Conservation (phyloP, 129 eudicot genomes). For the Saussurea involucrata region DNA sequence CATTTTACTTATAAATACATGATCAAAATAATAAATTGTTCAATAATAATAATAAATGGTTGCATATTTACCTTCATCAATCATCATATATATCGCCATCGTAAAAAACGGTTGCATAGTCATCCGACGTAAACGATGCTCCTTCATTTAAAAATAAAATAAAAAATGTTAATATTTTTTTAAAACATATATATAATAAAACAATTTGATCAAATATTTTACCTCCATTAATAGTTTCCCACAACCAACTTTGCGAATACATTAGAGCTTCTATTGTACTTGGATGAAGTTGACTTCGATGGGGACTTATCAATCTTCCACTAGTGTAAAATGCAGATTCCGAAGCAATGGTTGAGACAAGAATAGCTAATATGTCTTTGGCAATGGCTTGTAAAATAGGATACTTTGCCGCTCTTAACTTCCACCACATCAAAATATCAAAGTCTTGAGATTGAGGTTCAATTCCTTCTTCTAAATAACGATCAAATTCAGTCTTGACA, state of each 20-base stretch:
- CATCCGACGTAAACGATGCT: neutral
- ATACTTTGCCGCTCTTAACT: neutral
- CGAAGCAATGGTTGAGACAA: slow-evolving; percentile 6
- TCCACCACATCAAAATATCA: slow-evolving; percentile 22
- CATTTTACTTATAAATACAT: neutral
- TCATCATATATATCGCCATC: neutral
- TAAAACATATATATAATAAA: too few relatives aligned
- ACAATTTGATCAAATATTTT: too few relatives aligned
- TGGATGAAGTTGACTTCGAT: neutral
- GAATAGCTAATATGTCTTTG: slow-evolving; percentile 5
- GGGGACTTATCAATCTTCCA: neutral
- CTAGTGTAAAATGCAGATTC: neutral
- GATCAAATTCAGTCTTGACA: neutral
- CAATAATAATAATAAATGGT: too few relatives aligned
- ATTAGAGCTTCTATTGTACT: neutral
- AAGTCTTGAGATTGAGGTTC: neutral
- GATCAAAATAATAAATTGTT: neutral
- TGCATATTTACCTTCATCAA: neutral
- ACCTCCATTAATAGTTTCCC: neutral
- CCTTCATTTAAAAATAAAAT: neutral
- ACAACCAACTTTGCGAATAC: neutral
- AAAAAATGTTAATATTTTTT: too few relatives aligned
- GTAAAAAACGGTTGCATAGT: neutral
- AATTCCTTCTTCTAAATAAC: slow-evolving; percentile 10
- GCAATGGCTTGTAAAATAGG: slow-evolving; percentile 2